These are phyloP conservation scores for Aspergillus sp. DNA, from an alignment of 2,329 filamentous ascomycete genomes.

Conservation along the genomic window DNA sequence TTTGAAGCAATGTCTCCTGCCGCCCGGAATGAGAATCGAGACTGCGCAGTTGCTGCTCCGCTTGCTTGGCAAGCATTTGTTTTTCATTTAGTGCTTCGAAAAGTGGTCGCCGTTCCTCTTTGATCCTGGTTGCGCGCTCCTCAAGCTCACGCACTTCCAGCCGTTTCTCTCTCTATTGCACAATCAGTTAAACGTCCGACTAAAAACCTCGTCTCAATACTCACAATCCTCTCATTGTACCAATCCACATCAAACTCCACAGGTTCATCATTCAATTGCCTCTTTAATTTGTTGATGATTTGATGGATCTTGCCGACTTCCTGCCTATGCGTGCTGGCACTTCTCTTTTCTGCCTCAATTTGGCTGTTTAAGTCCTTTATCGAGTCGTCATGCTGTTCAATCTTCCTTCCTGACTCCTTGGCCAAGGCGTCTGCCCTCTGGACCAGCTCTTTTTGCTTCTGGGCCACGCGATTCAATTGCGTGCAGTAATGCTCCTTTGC, in stretches of 20 bases:
- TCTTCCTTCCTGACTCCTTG: constrained; percentile 31
- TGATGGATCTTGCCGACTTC: constrained; percentile 46
- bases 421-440: constrained; percentile 46
- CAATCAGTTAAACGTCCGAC: constrained; percentile 11
- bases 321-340: constrained; percentile 44
- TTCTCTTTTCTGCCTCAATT: constrained; percentile 46
- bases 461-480: constrained; percentile 49
- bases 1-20: constrained; percentile 58
- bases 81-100: constrained; percentile 29
- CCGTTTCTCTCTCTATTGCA: constrained; percentile 49
- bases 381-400: constrained; percentile 31
- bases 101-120: constrained; percentile 23
- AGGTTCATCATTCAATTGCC: constrained; percentile 53
- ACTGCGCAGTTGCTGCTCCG: constrained; percentile 45
- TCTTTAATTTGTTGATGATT: constrained; percentile 56
- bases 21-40: constrained; percentile 70
- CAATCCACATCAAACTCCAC: constrained; percentile 59
- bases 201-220: constrained; percentile 21
- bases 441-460: constrained; percentile 48
- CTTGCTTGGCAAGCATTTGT: constrained; percentile 31
- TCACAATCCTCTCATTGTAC: constrained; percentile 65
- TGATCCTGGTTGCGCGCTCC: constrained; percentile 36
- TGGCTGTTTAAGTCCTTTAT: constrained; percentile 31
- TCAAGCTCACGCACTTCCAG: constrained; percentile 28
- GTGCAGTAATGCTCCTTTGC: constrained; percentile 58